These are phyloP conservation scores for Bisporella sp. DNA, from an alignment of 2,329 filamentous ascomycete genomes.

Conservation along the genomic window DNA sequence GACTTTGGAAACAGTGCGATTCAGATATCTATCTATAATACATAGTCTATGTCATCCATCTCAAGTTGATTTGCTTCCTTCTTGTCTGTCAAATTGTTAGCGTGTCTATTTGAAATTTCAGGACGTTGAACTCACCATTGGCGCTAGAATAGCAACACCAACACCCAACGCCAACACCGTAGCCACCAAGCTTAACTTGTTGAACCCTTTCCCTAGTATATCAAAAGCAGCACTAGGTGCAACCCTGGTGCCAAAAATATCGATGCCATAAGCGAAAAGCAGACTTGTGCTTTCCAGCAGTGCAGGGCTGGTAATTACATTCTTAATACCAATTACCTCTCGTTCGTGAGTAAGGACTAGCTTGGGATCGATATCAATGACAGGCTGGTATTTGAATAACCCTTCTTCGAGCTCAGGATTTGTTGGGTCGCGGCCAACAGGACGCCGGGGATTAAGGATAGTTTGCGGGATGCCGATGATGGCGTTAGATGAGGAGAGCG, in stretches of 20 bases:
- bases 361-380: conserved; percentile 77
- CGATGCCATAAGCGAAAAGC: conserved; percentile 80
- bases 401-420: conserved; percentile 78
- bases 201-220: conserved; percentile 87
- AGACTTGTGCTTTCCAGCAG: conserved; percentile 87
- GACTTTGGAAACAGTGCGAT: too few relatives aligned
- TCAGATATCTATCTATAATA: too few relatives aligned
- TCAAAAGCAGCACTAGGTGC: conserved; percentile 90
- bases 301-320: conserved; percentile 69
- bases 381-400: conserved; percentile 66
- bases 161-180: conserved; percentile 76
- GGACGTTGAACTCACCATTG: conserved; percentile 61
- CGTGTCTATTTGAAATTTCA: background rate
- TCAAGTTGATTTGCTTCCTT: conserved; percentile 61
- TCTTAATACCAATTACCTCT: conserved; percentile 68
- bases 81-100: conserved; percentile 40
- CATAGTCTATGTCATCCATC: conserved; percentile 39
- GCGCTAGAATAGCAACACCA: conserved; percentile 72
- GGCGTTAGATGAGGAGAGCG: conserved; percentile 64
- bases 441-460: conserved; percentile 78
- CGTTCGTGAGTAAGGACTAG: conserved; percentile 75
- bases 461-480: conserved; percentile 74
- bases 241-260: conserved; percentile 81
- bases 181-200: conserved; percentile 74
- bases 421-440: conserved; percentile 77